Conservation (phyloP, 805 yeast genomes). For the Cyberlindnera maclurae region DNA sequence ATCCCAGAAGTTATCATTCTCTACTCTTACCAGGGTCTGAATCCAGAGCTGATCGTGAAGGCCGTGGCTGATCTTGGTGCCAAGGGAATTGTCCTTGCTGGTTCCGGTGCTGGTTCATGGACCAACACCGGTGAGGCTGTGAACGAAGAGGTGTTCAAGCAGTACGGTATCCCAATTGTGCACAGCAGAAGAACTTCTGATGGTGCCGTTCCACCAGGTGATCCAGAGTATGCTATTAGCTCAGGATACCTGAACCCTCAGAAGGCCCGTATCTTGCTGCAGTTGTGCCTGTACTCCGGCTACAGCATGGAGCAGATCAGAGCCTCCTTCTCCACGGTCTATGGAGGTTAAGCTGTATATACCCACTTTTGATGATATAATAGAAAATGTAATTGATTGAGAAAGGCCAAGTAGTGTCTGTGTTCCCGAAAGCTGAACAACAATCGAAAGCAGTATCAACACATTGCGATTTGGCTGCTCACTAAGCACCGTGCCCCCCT, state of each 20-base stretch:
- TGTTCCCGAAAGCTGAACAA: no score
- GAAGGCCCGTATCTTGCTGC: conserved; percentile 51
- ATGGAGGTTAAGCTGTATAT: conserved; percentile 26
- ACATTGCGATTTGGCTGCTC: no score
- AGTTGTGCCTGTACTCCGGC: conserved; percentile 39
- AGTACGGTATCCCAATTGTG: conserved; percentile 42
- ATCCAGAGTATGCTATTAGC: conserved; percentile 37
- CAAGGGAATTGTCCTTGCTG: conserved; percentile 54
- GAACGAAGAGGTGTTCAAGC: conserved; percentile 31
- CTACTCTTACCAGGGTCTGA: conserved; percentile 54
- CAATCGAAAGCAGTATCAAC: no score
- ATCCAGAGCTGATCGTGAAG: conserved; percentile 37
- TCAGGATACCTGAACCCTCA: conserved; percentile 62
- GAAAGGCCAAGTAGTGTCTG: no score
- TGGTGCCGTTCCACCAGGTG: conserved; percentile 56
- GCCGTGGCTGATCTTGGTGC: conserved; percentile 37
- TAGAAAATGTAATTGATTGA: no score
- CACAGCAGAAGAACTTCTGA: conserved; percentile 60
- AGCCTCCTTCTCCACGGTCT: conserved; percentile 32
- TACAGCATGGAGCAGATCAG: conserved; percentile 28
- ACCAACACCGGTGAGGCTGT: conserved; percentile 35
- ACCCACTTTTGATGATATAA: no score
- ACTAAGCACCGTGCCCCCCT: no score
- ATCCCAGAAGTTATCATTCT: conserved; percentile 43
- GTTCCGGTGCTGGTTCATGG: conserved; percentile 63